Evolutionary conservation across 2,329 filamentous ascomycete genomes (phyloP).

Genomic region (Fusarium stilboides): DNA sequence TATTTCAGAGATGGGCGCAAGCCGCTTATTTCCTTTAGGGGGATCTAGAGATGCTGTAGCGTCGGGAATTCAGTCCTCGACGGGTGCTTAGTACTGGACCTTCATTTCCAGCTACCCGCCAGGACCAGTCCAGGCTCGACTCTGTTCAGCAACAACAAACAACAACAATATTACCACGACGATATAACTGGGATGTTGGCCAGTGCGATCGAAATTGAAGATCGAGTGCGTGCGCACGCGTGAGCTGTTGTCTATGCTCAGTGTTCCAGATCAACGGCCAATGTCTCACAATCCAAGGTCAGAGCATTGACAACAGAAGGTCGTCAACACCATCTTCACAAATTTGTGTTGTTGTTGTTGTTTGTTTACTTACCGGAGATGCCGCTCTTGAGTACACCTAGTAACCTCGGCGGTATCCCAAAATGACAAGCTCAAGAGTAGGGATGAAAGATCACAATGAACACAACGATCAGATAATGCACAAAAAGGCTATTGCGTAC

Average conservation of each 20-base stretch:
- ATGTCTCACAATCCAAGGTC: constrained; percentile 44
- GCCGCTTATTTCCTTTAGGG: constrained; percentile 43
- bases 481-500: not conserved
- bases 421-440: constrained; percentile 11
- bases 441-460: not conserved
- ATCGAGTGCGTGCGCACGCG: constrained; percentile 35
- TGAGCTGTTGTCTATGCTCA: constrained; percentile 42
- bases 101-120: constrained; percentile 44
- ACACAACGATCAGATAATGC: not conserved
- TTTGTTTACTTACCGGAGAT: constrained; percentile 46
- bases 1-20: constrained; percentile 39
- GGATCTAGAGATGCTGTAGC: constrained; percentile 28
- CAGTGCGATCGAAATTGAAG: constrained; percentile 27
- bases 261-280: constrained; percentile 31
- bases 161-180: constrained; percentile 20
- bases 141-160: constrained; percentile 27
- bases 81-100: constrained; percentile 38
- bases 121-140: constrained; percentile 41
- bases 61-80: constrained; percentile 37
- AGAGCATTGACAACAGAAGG: constrained; percentile 31
- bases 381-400: constrained; percentile 28
- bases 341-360: constrained; percentile 40
- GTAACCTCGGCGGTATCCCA: constrained; percentile 10
- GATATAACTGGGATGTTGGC: constrained; percentile 25
- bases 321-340: constrained; percentile 21